Evolutionary conservation across 768 basidiomycete species (phyloP), one percentile per base, ranked within the genome.

Genomic region (Solioccasus polychromus): DNA sequence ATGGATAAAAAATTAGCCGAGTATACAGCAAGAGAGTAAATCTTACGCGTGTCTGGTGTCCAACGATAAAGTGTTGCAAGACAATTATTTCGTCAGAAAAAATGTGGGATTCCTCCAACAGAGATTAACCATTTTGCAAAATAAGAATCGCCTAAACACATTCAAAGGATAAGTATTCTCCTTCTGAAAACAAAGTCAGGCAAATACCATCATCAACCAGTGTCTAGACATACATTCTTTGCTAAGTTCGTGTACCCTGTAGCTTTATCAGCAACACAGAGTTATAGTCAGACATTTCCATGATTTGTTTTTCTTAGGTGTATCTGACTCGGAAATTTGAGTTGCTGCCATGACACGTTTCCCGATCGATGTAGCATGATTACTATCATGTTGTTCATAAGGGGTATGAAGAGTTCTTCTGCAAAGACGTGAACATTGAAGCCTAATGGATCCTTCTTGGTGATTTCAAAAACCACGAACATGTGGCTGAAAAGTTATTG

Each of bases 31-130:
- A 28, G 12, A 10, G 15, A 4, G n/a, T 34, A 18, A 4, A n/a
- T n/a, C n/a, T n/a, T n/a, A 67, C 68, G 15, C 52, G 79, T 75
- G 74, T 79, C 42, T 81, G 79, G 54, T 82, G 82, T 54, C 81
- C 64, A 2, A 78, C 72, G n/a, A 77, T 62, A 5, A 72, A 71
- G 50, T 79, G 77, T 23, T 72, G 66, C 8, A 82, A 59, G 1
- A 71, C 71, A 5, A 71, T 44, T 47, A 71, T 68, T 36, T 76
- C 73, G 25, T 67, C 66, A 45, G 26, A 29, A 80, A 78, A 48
- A 70, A 77, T 2, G 54, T 56, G 0, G 70, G 66, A 15, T 64
- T 51, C 2, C 73, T 78, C 80, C 80, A 83, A 0, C 69, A 66
- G 3, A 82, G 64, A 25, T 72, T 63, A 29, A 66, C 58, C 76